Conservation (phyloP, 768 basidiomycete genomes). For the Termitomyces sp. region DNA sequence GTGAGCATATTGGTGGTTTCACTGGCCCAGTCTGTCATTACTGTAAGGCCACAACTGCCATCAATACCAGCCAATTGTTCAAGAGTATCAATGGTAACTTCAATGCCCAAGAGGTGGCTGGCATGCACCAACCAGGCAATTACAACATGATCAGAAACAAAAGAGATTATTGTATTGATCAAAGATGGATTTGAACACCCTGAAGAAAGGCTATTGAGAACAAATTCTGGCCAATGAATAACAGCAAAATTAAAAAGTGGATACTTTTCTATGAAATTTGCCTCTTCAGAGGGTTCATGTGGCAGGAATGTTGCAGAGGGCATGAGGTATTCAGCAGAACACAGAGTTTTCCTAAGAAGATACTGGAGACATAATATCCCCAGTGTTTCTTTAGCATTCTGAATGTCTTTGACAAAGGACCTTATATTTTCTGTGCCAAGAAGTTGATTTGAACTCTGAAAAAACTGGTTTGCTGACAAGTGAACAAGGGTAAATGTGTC, state of each 20-base stretch:
- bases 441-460: neutral
- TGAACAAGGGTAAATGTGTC: conserved; percentile 6
- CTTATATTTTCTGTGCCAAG: neutral
- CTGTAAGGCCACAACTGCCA: neutral
- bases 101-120: neutral
- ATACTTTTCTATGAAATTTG: neutral
- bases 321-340: neutral
- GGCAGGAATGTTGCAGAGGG: neutral
- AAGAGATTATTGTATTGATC: neutral
- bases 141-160: neutral
- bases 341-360: neutral
- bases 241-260: conserved; percentile 6
- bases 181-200: neutral
- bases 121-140: conserved; percentile 3
- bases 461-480: conserved; percentile 7
- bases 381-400: neutral
- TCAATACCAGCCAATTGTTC: neutral
- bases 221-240: neutral
- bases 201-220: neutral
- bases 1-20: neutral
- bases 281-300: neutral
- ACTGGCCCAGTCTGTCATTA: neutral
- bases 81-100: neutral
- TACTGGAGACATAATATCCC: conserved; percentile 4
- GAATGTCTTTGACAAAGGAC: conserved; percentile 2